Conservation (phyloP, 2,329 filamentous ascomycete species). For the Drechmeria coniospora region DNA sequence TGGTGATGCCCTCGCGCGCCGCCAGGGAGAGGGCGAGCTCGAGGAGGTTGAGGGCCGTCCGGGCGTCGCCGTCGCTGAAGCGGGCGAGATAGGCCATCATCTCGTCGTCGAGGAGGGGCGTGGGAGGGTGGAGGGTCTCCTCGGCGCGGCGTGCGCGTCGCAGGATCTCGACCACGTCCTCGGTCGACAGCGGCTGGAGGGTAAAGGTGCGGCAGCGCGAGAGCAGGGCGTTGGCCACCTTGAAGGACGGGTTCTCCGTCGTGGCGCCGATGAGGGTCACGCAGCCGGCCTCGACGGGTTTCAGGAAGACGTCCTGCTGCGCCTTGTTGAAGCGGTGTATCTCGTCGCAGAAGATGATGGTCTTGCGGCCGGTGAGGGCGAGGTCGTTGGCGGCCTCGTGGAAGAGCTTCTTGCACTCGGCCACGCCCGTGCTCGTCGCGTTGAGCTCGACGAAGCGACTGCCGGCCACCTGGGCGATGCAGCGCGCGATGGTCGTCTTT, state of each 20-base stretch:
- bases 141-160: conserved; percentile 57
- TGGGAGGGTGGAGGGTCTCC: conserved; percentile 22
- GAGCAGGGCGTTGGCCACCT: conserved; percentile 73
- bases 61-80: conserved; percentile 84
- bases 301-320: conserved; percentile 90
- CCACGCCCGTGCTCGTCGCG: conserved; percentile 74
- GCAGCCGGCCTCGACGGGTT: conserved; percentile 78
- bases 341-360: conserved; percentile 96
- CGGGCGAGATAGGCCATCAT: conserved; percentile 68
- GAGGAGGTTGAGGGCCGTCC: conserved; percentile 82
- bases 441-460: conserved; percentile 92
- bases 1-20: conserved; percentile 45
- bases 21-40: conserved; percentile 70
- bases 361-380: conserved; percentile 68
- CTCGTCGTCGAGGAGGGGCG: conserved; percentile 56
- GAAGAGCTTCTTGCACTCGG: conserved; percentile 87
- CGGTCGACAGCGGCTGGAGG: conserved; percentile 55
- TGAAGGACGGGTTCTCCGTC: conserved; percentile 93
- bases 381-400: conserved; percentile 69
- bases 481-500: conserved; percentile 83
- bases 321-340: conserved; percentile 83
- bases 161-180: conserved; percentile 60
- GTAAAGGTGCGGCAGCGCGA: conserved; percentile 88
- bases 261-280: conserved; percentile 90
- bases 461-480: conserved; percentile 70